These are phyloP conservation scores for Aechmea fasciata DNA, from an alignment of 176 grass and related monocot species.

Conservation along the genomic window DNA sequence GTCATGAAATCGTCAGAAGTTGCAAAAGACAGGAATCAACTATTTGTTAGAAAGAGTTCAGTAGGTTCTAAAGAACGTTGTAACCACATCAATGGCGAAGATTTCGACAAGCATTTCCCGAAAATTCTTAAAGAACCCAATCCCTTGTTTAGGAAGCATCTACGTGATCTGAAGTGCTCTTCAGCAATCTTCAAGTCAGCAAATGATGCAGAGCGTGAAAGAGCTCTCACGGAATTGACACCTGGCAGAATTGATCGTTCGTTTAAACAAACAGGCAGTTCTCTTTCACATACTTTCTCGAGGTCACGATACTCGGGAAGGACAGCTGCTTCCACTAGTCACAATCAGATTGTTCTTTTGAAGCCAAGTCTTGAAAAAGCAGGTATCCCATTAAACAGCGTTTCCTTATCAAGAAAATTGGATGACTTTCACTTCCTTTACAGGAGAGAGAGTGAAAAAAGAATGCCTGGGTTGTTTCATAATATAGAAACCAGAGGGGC, in stretches of 20 bases:
- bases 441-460: slow-evolving; percentile 22
- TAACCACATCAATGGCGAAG: slow-evolving; percentile 18
- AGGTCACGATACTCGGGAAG: slow-evolving; percentile 4
- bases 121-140: slow-evolving; percentile 45
- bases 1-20: slow-evolving; percentile 22
- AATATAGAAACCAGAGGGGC: neutral
- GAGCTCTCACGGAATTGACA: slow-evolving; percentile 20
- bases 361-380: slow-evolving; percentile 34
- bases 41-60: slow-evolving; percentile 23
- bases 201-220: slow-evolving; percentile 4
- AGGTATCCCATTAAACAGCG: slow-evolving; percentile 18
- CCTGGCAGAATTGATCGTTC: slow-evolving; percentile 31
- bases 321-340: neutral
- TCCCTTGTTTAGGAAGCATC: slow-evolving; percentile 50
- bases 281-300: neutral
- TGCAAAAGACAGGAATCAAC: slow-evolving; percentile 25
- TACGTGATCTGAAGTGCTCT: slow-evolving; percentile 32
- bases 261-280: slow-evolving; percentile 20
- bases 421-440: slow-evolving; percentile 12
- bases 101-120: neutral
- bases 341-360: slow-evolving; percentile 39
- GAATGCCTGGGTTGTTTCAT: slow-evolving; percentile 21
- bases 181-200: slow-evolving; percentile 11
- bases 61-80: slow-evolving; percentile 3
- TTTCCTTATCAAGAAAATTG: slow-evolving; percentile 6